Evolutionary conservation across 2,329 filamentous ascomycete genomes (phyloP), one percentile per base, ranked within the genome.

Genomic region (Hymenoscyphus fraxineus): DNA sequence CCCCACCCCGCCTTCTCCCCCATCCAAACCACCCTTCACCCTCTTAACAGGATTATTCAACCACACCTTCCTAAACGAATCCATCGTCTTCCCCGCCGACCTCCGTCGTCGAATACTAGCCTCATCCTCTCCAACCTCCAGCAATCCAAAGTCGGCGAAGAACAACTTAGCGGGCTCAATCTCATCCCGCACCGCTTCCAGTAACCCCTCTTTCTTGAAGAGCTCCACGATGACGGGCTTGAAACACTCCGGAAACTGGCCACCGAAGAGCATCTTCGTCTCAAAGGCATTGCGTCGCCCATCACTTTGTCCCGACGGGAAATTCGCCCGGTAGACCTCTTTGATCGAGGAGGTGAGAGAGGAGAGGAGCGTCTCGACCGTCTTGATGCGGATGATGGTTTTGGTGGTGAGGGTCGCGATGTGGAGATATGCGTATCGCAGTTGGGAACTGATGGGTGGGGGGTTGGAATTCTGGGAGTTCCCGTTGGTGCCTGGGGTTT

Each of bases 151-250:
- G 63, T 78, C 75, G 1, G 73, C 71, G 22, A 77, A 75, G 64
- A 72, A 74, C n/a, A 71, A 54, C 19, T 70, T 63, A 13, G 75
- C 70, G 1, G 73, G 74, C 16, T 78, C 72, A 6, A 76, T 73
- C 15, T 75, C 73, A n/a, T 70, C 67, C 0, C 69, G 67, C 1
- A 76, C 67, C 2, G 63, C 63, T 19, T 67, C 70, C 0, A 74
- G 65, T 2, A 74, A 56, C 0, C 71, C 70, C 27, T 63, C 69
- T 22, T 65, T 61, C 31, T 62, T 66, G 60, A 73, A 76, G 3
- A 76, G 63, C 31, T 74, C 69, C 0, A 72, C 68, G 44, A 76
- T 73, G 12, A 75, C 73, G 4, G 67, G 60, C 58, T 74, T 73
- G 47, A 76, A 75, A 0, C 67, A 70, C 15, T 72, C 71, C 0